phyloP scores from a whole-genome alignment of 2,329 filamentous ascomycete genomes.

The Fusarium sp. region DNA sequence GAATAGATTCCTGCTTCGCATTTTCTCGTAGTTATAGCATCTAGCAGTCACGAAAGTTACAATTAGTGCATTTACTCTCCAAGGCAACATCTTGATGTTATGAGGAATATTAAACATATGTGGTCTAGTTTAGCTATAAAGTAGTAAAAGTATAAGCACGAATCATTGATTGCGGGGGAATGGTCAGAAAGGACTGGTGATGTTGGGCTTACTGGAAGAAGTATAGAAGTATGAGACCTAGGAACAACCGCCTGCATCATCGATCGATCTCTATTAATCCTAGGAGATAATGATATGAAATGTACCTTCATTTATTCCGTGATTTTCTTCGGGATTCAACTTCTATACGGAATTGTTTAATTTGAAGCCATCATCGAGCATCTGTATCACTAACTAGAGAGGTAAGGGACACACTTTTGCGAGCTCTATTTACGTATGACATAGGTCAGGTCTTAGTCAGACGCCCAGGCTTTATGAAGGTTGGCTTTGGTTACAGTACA shows the following conservation, averaged over 20 bases:
- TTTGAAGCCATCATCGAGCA: not conserved
- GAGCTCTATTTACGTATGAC: not conserved
- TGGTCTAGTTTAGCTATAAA: not conserved
- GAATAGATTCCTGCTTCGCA: not conserved
- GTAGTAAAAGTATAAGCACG: not conserved
- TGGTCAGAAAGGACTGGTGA: not conserved
- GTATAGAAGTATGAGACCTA: not conserved
- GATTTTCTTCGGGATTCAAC: not conserved
- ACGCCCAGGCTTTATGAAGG: not conserved
- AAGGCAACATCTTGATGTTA: not conserved
- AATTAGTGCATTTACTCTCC: not conserved
- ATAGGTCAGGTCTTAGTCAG: not conserved
- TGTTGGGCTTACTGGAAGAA: too few relatives aligned
- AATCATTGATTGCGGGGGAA: not conserved
- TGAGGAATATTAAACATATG: not conserved
- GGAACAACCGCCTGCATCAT: not conserved
- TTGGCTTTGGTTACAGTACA: not conserved
- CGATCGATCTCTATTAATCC: not conserved
- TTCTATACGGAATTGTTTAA: not conserved
- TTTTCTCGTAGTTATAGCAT: not conserved
- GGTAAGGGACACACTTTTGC: not conserved
- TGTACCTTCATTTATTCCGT: not conserved
- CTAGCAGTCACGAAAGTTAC: not conserved
- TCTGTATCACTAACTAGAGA: not conserved
- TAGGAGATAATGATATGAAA: not conserved